These are phyloP conservation scores for Paracamarosporium sp. DNA, from an alignment of 2,329 filamentous ascomycete species.

Conservation along the genomic window DNA sequence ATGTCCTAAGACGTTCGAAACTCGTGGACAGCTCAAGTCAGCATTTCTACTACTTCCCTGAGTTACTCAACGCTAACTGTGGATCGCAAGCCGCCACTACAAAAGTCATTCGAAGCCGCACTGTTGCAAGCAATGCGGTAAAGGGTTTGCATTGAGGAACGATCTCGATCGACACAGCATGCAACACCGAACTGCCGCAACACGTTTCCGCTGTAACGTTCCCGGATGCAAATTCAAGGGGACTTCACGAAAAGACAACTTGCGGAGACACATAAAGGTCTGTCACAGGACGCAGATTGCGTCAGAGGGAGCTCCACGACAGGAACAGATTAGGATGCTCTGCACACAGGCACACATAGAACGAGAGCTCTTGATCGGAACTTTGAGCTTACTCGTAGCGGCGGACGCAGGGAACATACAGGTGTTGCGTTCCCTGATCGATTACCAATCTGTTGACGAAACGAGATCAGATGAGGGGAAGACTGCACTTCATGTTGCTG, in stretches of 20 bases:
- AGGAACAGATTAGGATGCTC: slow-evolving; percentile 8
- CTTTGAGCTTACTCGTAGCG: slow-evolving; percentile 14
- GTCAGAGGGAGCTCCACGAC: not conserved
- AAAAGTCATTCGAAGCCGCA: slow-evolving; percentile 17
- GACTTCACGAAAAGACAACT: slow-evolving; percentile 17
- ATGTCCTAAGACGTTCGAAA: slow-evolving; percentile 12
- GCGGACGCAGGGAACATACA: slow-evolving; percentile 9
- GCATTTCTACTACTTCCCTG: not conserved
- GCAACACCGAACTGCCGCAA: slow-evolving; percentile 7
- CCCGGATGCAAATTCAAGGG: slow-evolving; percentile 14
- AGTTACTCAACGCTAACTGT: not conserved
- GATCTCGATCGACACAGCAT: slow-evolving; percentile 19
- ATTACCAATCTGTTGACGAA: slow-evolving; percentile 2
- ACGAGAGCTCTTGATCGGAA: slow-evolving; percentile 13
- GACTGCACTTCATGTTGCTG: slow-evolving; percentile 16
- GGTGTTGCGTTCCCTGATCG: slow-evolving; percentile 6
- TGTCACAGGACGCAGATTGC: slow-evolving; percentile 1
- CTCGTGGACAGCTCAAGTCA: slow-evolving; percentile 13
- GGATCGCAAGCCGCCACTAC: slow-evolving; percentile 13
- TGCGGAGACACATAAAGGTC: slow-evolving; percentile 16
- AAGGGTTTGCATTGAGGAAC: slow-evolving; percentile 13
- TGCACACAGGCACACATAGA: slow-evolving; percentile 12
- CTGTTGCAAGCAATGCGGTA: slow-evolving; percentile 13
- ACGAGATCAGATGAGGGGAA: slow-evolving; percentile 7
- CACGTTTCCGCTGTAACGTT: slow-evolving; percentile 13